Conservation (phyloP, 345 rosid species). For the Reutealis trisperma region DNA sequence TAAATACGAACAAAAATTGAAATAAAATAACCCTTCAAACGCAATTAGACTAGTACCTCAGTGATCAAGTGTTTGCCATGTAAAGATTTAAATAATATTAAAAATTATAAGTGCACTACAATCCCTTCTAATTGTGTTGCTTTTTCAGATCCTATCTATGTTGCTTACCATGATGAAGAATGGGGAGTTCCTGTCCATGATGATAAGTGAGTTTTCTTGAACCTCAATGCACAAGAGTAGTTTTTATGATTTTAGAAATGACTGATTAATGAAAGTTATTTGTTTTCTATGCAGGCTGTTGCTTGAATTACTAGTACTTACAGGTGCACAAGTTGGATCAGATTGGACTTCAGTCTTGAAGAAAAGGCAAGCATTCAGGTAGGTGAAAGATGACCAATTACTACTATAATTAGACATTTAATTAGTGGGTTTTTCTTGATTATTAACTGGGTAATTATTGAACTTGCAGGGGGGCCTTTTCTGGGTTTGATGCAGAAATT, state of each 20-base stretch:
- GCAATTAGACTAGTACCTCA: too few species aligned
- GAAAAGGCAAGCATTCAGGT: constrained; percentile 61
- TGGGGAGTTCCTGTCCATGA: constrained; percentile 85
- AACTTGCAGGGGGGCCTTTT: constrained; percentile 55
- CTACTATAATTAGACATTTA: too few species aligned
- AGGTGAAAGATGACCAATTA: not conserved
- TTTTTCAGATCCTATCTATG: constrained; percentile 60
- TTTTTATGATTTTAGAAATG: too few species aligned
- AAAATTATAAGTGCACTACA: not conserved
- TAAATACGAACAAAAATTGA: not conserved
- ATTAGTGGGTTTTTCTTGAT: not conserved
- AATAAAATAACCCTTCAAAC: too few species aligned
- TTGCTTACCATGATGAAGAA: constrained; percentile 75
- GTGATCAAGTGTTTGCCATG: too few species aligned
- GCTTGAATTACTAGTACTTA: constrained; percentile 65
- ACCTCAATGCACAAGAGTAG: too few species aligned
- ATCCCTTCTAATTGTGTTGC: not conserved
- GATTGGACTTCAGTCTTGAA: constrained; percentile 79
- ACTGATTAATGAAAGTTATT: too few species aligned
- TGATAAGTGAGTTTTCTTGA: constrained; percentile 45
- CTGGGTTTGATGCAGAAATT: constrained; percentile 54
- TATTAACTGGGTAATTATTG: not conserved
- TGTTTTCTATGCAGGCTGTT: constrained; percentile 39
- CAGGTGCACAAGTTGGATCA: constrained; percentile 74
- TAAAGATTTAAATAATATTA: too few species aligned